Evolutionary conservation across 768 basidiomycete species (phyloP).

Genomic region (Favolaschia claudopus): DNA sequence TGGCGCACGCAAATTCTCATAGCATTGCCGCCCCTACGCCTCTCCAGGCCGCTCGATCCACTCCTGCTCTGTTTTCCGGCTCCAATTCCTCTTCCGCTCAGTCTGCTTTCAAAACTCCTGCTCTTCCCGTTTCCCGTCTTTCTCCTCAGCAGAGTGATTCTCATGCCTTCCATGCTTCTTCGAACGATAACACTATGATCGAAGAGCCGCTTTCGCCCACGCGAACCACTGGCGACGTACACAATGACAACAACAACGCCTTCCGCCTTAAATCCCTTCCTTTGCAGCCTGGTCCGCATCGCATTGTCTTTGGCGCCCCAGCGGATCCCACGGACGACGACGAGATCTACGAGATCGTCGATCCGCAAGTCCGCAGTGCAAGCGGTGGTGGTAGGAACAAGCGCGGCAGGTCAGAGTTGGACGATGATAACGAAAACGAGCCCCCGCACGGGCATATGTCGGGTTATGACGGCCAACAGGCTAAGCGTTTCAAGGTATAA

Average conservation of each 20-base stretch:
- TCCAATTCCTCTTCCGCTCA: not conserved
- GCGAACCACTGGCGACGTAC: no score
- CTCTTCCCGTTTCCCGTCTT: constrained; percentile 1
- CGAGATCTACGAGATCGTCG: constrained; percentile 9
- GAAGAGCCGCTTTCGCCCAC: not conserved
- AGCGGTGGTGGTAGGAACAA: not conserved
- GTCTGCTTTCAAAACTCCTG: constrained; percentile 17
- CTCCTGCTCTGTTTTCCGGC: constrained; percentile 12
- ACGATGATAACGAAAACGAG: constrained; percentile 12
- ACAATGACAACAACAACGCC: not conserved
- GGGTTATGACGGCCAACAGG: not conserved
- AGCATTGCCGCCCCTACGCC: constrained; percentile 17
- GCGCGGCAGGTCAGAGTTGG: constrained; percentile 13
- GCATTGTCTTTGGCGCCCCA: constrained; percentile 4
- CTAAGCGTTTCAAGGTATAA: constrained; percentile 14
- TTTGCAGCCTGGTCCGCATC: constrained; percentile 14
- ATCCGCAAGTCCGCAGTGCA: not conserved
- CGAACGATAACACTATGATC: not conserved
- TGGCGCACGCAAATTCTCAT: constrained; percentile 9
- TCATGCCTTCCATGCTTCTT: not conserved
- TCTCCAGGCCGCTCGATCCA: constrained; percentile 11
- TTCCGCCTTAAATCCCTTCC: constrained; percentile 10
- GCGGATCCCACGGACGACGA: constrained; percentile 7
- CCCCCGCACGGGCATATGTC: not conserved
- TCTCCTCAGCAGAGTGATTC: constrained; percentile 6